Evolutionary conservation across 768 basidiomycete species (phyloP).

Genomic region (Scleroderma bovista): DNA sequence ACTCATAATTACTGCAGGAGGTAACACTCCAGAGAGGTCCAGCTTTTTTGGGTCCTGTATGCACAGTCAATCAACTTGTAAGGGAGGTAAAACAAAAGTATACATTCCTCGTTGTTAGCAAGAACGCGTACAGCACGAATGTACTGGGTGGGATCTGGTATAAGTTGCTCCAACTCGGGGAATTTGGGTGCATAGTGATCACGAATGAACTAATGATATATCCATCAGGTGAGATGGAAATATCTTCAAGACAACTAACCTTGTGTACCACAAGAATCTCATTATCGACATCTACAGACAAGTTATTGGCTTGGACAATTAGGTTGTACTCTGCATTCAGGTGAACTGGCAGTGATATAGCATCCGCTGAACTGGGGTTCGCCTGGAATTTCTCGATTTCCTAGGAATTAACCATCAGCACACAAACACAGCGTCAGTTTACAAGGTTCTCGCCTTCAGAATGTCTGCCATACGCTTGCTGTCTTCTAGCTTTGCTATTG

Average conservation of each 20-base stretch:
- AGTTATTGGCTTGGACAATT: conserved; percentile 96
- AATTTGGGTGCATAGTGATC: conserved; percentile 96
- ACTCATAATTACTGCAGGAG: conserved; percentile 90
- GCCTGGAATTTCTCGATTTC: conserved; percentile 85
- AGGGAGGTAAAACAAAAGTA: not conserved
- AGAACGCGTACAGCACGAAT: conserved; percentile 86
- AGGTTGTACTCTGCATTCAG: conserved; percentile 93
- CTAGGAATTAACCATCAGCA: conserved; percentile 33
- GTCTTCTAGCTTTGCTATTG: conserved; percentile 83
- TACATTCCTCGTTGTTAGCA: conserved; percentile 70
- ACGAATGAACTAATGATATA: conserved; percentile 73
- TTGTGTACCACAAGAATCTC: conserved; percentile 97
- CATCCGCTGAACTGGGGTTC: conserved; percentile 73
- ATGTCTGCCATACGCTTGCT: conserved; percentile 88
- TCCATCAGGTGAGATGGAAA: conserved; percentile 6
- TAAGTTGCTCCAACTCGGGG: conserved; percentile 94
- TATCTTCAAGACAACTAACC: conserved; percentile 34
- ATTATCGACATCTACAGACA: conserved; percentile 97
- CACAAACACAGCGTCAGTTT: not conserved
- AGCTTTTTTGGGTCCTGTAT: conserved; percentile 82
- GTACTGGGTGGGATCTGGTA: conserved; percentile 88
- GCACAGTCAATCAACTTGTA: conserved; percentile 3
- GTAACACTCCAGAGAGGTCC: conserved; percentile 71
- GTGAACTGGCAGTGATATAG: conserved; percentile 75
- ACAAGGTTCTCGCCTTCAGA: conserved; percentile 50